These are phyloP conservation scores for Teunomyces cretensis DNA, from an alignment of 805 yeast genomes.

Conservation along the genomic window DNA sequence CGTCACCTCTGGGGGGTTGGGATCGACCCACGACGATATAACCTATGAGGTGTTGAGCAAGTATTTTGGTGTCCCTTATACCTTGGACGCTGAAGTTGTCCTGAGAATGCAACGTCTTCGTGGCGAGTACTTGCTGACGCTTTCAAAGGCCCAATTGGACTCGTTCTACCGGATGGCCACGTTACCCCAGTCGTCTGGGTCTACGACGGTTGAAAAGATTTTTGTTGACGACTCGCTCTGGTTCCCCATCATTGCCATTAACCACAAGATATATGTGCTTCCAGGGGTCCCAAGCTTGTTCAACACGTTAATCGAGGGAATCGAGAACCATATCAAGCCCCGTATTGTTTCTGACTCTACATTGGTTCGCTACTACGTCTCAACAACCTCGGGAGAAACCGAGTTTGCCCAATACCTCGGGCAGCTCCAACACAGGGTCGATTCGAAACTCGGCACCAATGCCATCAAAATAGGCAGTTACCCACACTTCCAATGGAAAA, in stretches of 20 bases:
- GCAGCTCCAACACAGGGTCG: constrained; percentile 43
- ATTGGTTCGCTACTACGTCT: constrained; percentile 53
- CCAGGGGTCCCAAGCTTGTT: constrained; percentile 87
- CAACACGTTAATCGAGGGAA: constrained; percentile 49
- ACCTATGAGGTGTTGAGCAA: constrained; percentile 75
- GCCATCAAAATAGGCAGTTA: constrained; percentile 76
- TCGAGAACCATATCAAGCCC: constrained; percentile 32
- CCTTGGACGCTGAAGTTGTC: constrained; percentile 57
- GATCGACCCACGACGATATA: constrained; percentile 89
- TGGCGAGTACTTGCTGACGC: constrained; percentile 31
- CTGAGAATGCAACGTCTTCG: constrained; percentile 55
- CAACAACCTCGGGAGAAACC: constrained; percentile 61
- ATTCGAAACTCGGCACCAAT: constrained; percentile 26
- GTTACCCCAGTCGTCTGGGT: constrained; percentile 52
- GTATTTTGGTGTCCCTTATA: constrained; percentile 53
- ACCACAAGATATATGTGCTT: constrained; percentile 62
- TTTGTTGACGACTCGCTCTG: constrained; percentile 54
- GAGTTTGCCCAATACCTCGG: constrained; percentile 65
- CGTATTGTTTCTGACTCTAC: constrained; percentile 18
- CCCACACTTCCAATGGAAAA: constrained; percentile 67
- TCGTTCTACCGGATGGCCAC: constrained; percentile 82
- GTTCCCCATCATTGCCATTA: constrained; percentile 82
- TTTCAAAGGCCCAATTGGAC: constrained; percentile 43
- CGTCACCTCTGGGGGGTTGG: constrained; percentile 74
- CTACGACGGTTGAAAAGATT: constrained; percentile 39